Evolutionary conservation across 2,329 filamentous ascomycete species (phyloP).

Genomic region (Aspergillus carbonarius): DNA sequence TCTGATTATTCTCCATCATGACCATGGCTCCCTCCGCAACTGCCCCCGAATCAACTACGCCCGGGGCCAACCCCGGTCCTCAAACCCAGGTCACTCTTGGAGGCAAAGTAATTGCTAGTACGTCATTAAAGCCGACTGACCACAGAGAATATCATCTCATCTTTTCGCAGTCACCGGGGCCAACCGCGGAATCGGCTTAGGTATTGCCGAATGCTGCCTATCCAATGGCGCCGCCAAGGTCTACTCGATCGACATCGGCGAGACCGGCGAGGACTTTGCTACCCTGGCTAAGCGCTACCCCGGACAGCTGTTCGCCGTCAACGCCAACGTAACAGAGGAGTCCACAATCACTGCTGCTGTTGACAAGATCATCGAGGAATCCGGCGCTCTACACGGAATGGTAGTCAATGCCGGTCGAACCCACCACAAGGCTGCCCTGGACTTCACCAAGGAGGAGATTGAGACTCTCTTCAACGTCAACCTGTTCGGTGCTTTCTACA

Average conservation of each 20-base stretch:
- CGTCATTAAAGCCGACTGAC: not conserved
- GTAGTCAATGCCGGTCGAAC: slow-evolving; percentile 54
- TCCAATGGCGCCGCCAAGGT: slow-evolving; percentile 45
- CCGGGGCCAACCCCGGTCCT: slow-evolving; percentile 1
- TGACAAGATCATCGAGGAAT: slow-evolving; percentile 46
- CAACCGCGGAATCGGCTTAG: slow-evolving; percentile 46
- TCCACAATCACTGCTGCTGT: slow-evolving; percentile 46
- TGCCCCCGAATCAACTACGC: not conserved
- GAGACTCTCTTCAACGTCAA: slow-evolving; percentile 47
- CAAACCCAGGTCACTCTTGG: slow-evolving; percentile 31
- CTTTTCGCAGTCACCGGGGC: slow-evolving; percentile 34
- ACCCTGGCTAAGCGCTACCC: slow-evolving; percentile 37
- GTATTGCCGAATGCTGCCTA: slow-evolving; percentile 50
- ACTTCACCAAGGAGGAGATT: slow-evolving; percentile 52
- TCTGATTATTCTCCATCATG: not conserved
- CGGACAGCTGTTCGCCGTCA: slow-evolving; percentile 40
- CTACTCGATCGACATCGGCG: slow-evolving; percentile 50
- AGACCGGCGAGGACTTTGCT: slow-evolving; percentile 20
- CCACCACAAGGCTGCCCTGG: slow-evolving; percentile 53
- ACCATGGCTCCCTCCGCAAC: slow-evolving; percentile 4
- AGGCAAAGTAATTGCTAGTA: slow-evolving; percentile 37
- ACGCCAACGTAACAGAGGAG: slow-evolving; percentile 51
- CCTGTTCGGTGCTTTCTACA: slow-evolving; percentile 49
- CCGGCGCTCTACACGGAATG: slow-evolving; percentile 50
- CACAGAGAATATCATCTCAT: not conserved